A percentile compares a stretch with the other conserved stretches of the same genome.
phyloP scores from a whole-genome alignment of 352 stramenopile species.

The Blastocystis sp. region DNA sequence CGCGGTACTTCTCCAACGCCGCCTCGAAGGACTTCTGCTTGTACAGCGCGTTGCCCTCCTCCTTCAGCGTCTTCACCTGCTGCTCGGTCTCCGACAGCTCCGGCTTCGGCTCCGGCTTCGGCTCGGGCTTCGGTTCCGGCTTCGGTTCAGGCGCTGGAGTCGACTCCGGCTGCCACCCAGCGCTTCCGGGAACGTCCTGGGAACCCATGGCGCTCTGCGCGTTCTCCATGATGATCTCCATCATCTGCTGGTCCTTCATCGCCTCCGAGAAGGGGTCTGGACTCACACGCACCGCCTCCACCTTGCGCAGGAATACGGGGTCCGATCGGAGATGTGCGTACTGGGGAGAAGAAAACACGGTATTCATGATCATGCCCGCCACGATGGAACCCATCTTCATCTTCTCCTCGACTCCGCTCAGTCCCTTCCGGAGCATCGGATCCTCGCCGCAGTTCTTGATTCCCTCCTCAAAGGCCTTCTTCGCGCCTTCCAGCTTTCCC shows the following conservation, averaged over 20 bases:
- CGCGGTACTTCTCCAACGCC: constrained; percentile 82
- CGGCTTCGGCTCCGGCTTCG: constrained; percentile 43
- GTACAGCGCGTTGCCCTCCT: constrained; percentile 88
- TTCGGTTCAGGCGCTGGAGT: background rate
- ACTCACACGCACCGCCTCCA: constrained; percentile 70
- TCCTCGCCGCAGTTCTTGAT: constrained; percentile 64
- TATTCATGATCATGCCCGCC: background rate
- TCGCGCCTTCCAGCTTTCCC: constrained; percentile 71
- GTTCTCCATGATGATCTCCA: constrained; percentile 74
- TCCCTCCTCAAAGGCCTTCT: constrained; percentile 72
- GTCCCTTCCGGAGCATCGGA: constrained; percentile 75
- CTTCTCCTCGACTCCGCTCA: constrained; percentile 65
- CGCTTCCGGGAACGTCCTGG: background rate
- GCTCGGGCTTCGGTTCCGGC: constrained; percentile 62
- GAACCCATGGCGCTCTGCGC: background rate
- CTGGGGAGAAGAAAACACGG: too few relatives aligned
- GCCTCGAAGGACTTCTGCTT: constrained; percentile 88
- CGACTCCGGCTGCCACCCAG: background rate
- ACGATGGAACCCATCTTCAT: background rate
- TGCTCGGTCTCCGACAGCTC: constrained; percentile 62
- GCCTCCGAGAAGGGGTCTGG: constrained; percentile 70
- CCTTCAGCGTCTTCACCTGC: constrained; percentile 77
- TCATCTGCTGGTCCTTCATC: constrained; percentile 71
- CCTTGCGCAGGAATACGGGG: constrained; percentile 72
- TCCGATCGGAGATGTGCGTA: constrained; percentile 69